These are phyloP conservation scores for Oemleria cerasiformis DNA, from an alignment of 306 rosid genomes.

Conservation along the genomic window DNA sequence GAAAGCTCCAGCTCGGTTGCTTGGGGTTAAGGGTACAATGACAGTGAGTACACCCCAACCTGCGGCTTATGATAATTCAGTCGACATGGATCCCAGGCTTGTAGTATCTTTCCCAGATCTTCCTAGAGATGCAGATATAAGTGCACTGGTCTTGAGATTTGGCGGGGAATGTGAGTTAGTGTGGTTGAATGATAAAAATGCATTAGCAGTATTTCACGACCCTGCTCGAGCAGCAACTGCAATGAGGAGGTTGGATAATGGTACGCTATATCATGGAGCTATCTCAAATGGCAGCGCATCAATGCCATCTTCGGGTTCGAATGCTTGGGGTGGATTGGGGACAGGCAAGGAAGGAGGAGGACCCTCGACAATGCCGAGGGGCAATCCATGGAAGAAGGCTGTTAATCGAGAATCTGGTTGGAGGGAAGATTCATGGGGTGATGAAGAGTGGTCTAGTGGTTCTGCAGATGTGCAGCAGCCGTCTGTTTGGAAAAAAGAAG, in stretches of 20 bases:
- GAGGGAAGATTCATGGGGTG: slow-evolving; percentile 74
- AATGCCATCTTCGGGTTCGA: slow-evolving; percentile 37
- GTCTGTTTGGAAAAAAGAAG: slow-evolving; percentile 59
- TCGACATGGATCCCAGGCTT: slow-evolving; percentile 92
- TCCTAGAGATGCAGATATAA: slow-evolving; percentile 87
- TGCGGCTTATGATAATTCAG: slow-evolving; percentile 61
- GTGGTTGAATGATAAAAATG: slow-evolving; percentile 95
- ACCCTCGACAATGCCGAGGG: slow-evolving; percentile 33
- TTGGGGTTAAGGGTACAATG: slow-evolving; percentile 76
- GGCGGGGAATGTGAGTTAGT: slow-evolving; percentile 96
- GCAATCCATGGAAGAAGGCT: slow-evolving; percentile 74
- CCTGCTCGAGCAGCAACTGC: slow-evolving; percentile 97
- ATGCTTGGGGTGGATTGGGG: slow-evolving; percentile 72
- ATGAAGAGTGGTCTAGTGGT: slow-evolving; percentile 53
- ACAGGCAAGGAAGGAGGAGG: slow-evolving; percentile 47
- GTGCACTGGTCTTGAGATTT: slow-evolving; percentile 82
- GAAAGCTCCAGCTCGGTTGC: slow-evolving; percentile 65
- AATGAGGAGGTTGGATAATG: slow-evolving; percentile 94
- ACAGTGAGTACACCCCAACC: slow-evolving; percentile 44
- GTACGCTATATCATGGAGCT: slow-evolving; percentile 76
- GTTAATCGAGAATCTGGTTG: slow-evolving; percentile 56
- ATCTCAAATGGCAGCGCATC: slow-evolving; percentile 40
- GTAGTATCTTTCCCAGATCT: slow-evolving; percentile 88
- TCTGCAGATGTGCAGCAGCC: slow-evolving; percentile 53
- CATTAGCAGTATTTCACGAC: slow-evolving; percentile 81